These are phyloP conservation scores for Dactylonectria estremocensis DNA, from an alignment of 2,329 filamentous ascomycete species.

Conservation along the genomic window DNA sequence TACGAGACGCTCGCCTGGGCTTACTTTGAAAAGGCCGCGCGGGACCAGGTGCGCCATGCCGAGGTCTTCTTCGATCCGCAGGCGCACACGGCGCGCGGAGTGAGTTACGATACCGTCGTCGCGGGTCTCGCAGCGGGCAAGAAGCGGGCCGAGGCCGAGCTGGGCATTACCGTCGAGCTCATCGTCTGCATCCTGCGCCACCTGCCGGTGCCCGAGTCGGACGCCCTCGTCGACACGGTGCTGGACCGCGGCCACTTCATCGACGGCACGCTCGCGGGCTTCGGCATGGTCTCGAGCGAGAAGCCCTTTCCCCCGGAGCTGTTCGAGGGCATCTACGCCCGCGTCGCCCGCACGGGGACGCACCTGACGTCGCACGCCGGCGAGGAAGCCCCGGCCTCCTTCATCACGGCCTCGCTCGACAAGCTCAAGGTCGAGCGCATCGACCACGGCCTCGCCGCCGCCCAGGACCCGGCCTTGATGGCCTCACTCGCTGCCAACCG, in stretches of 20 bases:
- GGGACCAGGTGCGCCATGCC: slow-evolving; percentile 78
- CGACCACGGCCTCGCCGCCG: slow-evolving; percentile 80
- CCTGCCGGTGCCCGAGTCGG: slow-evolving; percentile 72
- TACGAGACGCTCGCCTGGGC: slow-evolving; percentile 81
- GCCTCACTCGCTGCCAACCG: slow-evolving; percentile 69
- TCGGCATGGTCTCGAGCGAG: slow-evolving; percentile 79
- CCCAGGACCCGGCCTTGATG: slow-evolving; percentile 73
- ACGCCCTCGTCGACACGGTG: slow-evolving; percentile 54
- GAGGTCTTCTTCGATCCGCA: slow-evolving; percentile 89
- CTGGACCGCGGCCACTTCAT: slow-evolving; percentile 60
- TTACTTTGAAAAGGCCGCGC: slow-evolving; percentile 77
- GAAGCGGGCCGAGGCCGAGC: slow-evolving; percentile 70
- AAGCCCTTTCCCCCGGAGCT: slow-evolving; percentile 69
- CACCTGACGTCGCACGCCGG: slow-evolving; percentile 82
- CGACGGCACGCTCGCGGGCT: slow-evolving; percentile 70
- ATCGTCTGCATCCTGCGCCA: slow-evolving; percentile 83
- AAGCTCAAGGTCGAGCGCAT: slow-evolving; percentile 75
- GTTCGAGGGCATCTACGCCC: slow-evolving; percentile 73
- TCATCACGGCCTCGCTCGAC: slow-evolving; percentile 76
- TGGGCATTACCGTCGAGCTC: slow-evolving; percentile 75
- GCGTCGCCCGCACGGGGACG: slow-evolving; percentile 64
- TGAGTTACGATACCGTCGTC: slow-evolving; percentile 76
- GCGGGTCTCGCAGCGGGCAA: slow-evolving; percentile 74
- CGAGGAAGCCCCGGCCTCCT: slow-evolving; percentile 79
- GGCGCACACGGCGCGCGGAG: slow-evolving; percentile 76